Conservation (phyloP, 208 protist genomes). For the Wallacemonas sp. region DNA sequence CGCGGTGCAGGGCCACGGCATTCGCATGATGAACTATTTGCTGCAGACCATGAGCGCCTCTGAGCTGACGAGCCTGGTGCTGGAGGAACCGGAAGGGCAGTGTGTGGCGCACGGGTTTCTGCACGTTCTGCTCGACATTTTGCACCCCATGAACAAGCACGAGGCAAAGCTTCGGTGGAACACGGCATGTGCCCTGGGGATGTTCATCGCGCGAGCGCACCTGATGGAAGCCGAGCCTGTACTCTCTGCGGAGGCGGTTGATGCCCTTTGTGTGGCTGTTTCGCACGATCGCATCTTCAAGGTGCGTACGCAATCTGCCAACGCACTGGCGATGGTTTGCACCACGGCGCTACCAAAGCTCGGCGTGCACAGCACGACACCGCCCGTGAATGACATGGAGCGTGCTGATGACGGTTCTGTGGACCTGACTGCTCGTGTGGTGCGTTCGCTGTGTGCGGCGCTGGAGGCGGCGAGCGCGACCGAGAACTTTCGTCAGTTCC, state of each 20-base stretch:
- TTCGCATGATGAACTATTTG: constrained; percentile 83
- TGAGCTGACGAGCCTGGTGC: constrained; percentile 60
- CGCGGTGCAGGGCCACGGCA: constrained; percentile 64
- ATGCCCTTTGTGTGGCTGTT: constrained; percentile 47
- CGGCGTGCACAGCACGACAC: not conserved
- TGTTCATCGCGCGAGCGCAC: constrained; percentile 44
- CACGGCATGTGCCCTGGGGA: constrained; percentile 68
- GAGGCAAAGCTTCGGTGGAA: constrained; percentile 85
- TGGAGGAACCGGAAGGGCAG: constrained; percentile 34
- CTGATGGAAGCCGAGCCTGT: constrained; percentile 74
- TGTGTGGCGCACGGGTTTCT: constrained; percentile 75
- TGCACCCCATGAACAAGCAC: constrained; percentile 27
- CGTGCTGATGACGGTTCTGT: constrained; percentile 29
- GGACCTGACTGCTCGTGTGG: constrained; percentile 49
- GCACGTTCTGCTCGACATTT: constrained; percentile 47
- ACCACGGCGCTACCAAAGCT: constrained; percentile 17
- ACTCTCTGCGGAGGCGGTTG: constrained; percentile 44
- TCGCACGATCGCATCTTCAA: constrained; percentile 76
- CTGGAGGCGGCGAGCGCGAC: constrained; percentile 40
- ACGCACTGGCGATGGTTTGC: constrained; percentile 37
- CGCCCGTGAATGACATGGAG: constrained; percentile 3
- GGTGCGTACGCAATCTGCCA: constrained; percentile 78
- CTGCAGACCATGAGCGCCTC: constrained; percentile 54
- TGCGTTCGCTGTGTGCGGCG: constrained; percentile 61
- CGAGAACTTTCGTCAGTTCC: constrained; percentile 69